These are phyloP conservation scores for Xylariaceae sp. DNA, from an alignment of 2,329 filamentous ascomycete species.

Conservation along the genomic window DNA sequence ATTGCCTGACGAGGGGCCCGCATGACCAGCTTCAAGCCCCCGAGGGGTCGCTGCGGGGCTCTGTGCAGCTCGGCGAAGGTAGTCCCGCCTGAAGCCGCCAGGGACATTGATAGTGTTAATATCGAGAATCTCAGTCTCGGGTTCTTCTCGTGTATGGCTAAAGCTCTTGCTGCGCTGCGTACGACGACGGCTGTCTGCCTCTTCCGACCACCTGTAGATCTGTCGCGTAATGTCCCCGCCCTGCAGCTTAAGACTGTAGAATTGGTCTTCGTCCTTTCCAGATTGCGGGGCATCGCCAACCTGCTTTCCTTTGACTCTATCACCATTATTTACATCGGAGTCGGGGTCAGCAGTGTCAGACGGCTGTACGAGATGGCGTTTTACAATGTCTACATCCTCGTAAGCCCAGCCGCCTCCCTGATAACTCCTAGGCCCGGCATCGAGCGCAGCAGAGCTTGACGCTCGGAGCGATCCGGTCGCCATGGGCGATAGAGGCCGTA, in stretches of 20 bases:
- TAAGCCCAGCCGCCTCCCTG: conserved; percentile 54
- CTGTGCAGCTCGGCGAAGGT: conserved; percentile 68
- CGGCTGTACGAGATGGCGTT: conserved; percentile 77
- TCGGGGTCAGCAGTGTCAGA: conserved; percentile 44
- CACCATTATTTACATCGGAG: conserved; percentile 32
- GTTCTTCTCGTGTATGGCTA: conserved; percentile 67
- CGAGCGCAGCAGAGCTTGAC: conserved; percentile 82
- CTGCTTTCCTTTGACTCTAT: conserved; percentile 51
- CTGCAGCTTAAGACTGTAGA: conserved; percentile 87
- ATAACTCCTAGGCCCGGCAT: conserved; percentile 54
- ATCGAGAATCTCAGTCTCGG: conserved; percentile 74
- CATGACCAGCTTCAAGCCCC: conserved; percentile 37
- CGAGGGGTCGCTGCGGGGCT: conserved; percentile 47
- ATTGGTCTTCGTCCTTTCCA: conserved; percentile 65
- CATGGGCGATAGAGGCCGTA: conserved; percentile 54
- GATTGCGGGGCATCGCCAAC: conserved; percentile 33
- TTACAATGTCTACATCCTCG: conserved; percentile 89
- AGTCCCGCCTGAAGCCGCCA: conserved; percentile 89
- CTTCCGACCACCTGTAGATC: conserved; percentile 95
- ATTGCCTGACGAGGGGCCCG: conserved; percentile 33
- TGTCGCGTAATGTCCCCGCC: conserved; percentile 91
- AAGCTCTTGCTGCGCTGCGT: conserved; percentile 85
- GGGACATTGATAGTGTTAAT: conserved; percentile 90
- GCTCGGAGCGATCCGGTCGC: conserved; percentile 44
- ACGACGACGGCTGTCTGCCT: conserved; percentile 65